Evolutionary conservation across 2,329 filamentous ascomycete species (phyloP), one percentile per base, ranked within the genome.

Genomic region (Fusarium chuoi): DNA sequence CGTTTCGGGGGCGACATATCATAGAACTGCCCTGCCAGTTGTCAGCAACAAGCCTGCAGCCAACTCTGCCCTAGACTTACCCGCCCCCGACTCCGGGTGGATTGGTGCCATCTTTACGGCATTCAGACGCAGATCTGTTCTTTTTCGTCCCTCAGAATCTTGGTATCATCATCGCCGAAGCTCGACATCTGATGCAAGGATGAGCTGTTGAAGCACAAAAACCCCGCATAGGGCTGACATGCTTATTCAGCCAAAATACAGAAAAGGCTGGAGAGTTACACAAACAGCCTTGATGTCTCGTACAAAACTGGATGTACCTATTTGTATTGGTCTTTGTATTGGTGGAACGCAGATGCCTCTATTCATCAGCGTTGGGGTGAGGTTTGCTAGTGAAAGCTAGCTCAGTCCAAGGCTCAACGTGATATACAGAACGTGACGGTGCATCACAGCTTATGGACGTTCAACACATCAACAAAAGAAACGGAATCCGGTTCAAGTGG

Each of bases 361-460:
- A 3, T n/a, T 9, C 3, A 8, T 5, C 11, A 6, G 26, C 28
- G 7, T 5, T 6, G 2, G 22, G 22, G 22, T 33, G 17, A 17
- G 10, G 17, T 24, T 51, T 18, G 12, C 1, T 10, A 3, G 6
- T 5, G 5, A 17, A 10, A 10, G 7, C 0, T 24, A 0, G 7
- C 28, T 28, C 7, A 28, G 12, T 14, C 15, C 7, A 17, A 33
- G 15, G 18, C 1, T 3, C 3, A 46, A 0, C 5, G 7, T 9
- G 1, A 14, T 3, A 11, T 0, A 10, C 8, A 0, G 7, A 7
- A 12, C 13, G 6, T 7, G 20, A 12, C 0, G 6, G 7, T 1
- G 20, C 20, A 15, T 7, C 6, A 4, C 5, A 1, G 7, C 20
- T 9, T 1, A 17, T 6, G 0, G 4, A n/a, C 14, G 7, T 1